phyloP scores from a whole-genome alignment of 805 yeast species.

The Wickerhamiella sergipiensis region DNA sequence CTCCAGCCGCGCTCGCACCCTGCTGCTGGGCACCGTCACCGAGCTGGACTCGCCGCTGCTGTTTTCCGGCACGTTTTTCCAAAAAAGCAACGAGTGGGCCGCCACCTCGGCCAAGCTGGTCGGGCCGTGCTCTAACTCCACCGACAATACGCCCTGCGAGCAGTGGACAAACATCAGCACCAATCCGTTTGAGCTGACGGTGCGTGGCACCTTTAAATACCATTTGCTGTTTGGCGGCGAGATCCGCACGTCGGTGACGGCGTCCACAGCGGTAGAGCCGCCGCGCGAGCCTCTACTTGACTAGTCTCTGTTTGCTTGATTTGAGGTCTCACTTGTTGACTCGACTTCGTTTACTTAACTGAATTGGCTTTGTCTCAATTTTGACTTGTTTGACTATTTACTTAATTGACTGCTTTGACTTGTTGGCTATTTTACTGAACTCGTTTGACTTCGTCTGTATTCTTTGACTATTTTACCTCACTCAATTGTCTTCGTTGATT shows the following conservation, averaged over 20 bases:
- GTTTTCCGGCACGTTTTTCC: slow-evolving; percentile 66
- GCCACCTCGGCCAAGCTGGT: slow-evolving; percentile 56
- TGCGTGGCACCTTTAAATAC: slow-evolving; percentile 72
- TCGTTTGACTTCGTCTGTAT: too few species aligned
- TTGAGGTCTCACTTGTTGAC: too few species aligned
- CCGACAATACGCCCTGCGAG: slow-evolving; percentile 22
- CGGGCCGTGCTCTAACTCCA: slow-evolving; percentile 46
- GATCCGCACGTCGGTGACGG: slow-evolving; percentile 16
- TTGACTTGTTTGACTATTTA: too few species aligned
- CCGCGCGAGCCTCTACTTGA: neutral
- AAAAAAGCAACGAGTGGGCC: slow-evolving; percentile 33
- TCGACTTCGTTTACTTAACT: too few species aligned
- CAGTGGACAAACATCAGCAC: slow-evolving; percentile 66
- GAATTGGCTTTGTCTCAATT: too few species aligned
- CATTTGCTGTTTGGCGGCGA: slow-evolving; percentile 44
- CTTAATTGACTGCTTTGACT: too few species aligned
- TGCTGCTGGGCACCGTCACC: slow-evolving; percentile 57
- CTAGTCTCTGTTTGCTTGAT: too few species aligned
- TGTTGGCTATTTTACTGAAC: too few species aligned
- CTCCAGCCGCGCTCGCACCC: slow-evolving; percentile 36
- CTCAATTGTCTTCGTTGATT: too few species aligned
- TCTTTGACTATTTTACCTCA: too few species aligned
- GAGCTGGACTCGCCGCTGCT: slow-evolving; percentile 57
- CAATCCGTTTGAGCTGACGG: slow-evolving; percentile 73
- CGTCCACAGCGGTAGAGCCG: slow-evolving; percentile 1